These are phyloP conservation scores for Pseudogymnoascus verrucosus DNA, from an alignment of 2,329 filamentous ascomycete genomes.

Conservation along the genomic window DNA sequence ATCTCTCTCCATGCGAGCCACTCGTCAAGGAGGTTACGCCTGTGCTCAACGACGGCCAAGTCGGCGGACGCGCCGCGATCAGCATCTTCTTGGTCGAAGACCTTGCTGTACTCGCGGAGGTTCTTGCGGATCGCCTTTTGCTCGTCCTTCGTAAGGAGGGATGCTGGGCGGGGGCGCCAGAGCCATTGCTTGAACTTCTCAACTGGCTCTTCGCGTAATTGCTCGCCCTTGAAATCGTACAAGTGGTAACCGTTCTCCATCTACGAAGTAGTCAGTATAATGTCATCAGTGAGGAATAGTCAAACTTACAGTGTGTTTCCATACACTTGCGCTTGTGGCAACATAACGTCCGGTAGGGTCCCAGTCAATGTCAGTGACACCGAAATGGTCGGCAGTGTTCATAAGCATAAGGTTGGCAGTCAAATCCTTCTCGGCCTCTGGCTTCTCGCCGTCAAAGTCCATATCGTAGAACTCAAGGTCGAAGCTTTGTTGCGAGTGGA, in stretches of 20 bases:
- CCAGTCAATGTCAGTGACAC: constrained; percentile 96
- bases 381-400: constrained; percentile 91
- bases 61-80: constrained; percentile 92
- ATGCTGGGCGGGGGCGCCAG: constrained; percentile 86
- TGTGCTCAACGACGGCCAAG: constrained; percentile 82
- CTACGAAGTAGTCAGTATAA: constrained; percentile 38
- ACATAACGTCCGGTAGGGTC: constrained; percentile 94
- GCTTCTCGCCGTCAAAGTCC: constrained; percentile 95
- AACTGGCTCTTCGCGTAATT: constrained; percentile 80
- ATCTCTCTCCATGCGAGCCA: constrained; percentile 79
- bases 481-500: constrained; percentile 85
- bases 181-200: constrained; percentile 98
- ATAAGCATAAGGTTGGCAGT: constrained; percentile 92
- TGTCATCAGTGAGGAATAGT: background rate
- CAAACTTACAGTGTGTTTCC: constrained; percentile 82
- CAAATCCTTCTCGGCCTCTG: constrained; percentile 85
- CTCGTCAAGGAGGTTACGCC: constrained; percentile 74
- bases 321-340: constrained; percentile 84
- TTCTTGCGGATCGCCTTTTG: constrained; percentile 98
- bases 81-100: constrained; percentile 91
- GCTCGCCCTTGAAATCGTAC: constrained; percentile 90
- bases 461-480: constrained; percentile 97
- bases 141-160: constrained; percentile 91
- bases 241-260: constrained; percentile 99
- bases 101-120: constrained; percentile 87